phyloP scores from a whole-genome alignment of 768 basidiomycete genomes.

The Serendipita indica region DNA sequence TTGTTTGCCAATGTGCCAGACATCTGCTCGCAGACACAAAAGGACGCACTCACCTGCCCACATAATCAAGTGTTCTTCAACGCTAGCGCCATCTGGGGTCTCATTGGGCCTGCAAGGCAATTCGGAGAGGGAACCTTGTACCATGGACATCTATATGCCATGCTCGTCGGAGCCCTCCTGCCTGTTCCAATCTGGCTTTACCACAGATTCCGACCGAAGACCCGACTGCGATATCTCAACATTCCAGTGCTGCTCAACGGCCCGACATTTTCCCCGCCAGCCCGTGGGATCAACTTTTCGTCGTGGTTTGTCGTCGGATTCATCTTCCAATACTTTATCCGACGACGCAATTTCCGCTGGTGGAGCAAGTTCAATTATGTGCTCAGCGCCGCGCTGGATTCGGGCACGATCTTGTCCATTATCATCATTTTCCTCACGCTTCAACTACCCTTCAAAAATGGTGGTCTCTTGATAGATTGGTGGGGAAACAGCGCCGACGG shows the following conservation, averaged over 20 bases:
- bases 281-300: slow-evolving; percentile 29
- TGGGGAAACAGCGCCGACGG: slow-evolving; percentile 26
- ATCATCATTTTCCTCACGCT: slow-evolving; percentile 31
- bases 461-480: slow-evolving; percentile 23
- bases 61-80: slow-evolving; percentile 25
- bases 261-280: slow-evolving; percentile 29
- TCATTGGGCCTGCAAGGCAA: slow-evolving; percentile 30
- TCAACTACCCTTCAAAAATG: slow-evolving; percentile 23
- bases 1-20: slow-evolving; percentile 26
- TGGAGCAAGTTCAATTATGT: slow-evolving; percentile 42
- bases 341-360: slow-evolving; percentile 29
- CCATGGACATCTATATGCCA: slow-evolving; percentile 26
- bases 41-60: slow-evolving; percentile 27
- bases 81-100: slow-evolving; percentile 31
- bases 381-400: slow-evolving; percentile 29
- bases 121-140: slow-evolving; percentile 28
- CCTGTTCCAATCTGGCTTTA: slow-evolving; percentile 29
- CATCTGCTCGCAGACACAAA: slow-evolving; percentile 25
- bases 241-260: slow-evolving; percentile 30
- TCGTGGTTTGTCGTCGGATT: slow-evolving; percentile 30
- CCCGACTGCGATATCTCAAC: slow-evolving; percentile 25
- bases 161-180: slow-evolving; percentile 26
- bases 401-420: slow-evolving; percentile 26
- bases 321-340: slow-evolving; percentile 32
- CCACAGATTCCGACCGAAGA: slow-evolving; percentile 23